A percentile compares a stretch with the other conserved stretches of the same genome.
Conservation (phyloP, 306 rosid genomes). For the Rosa multiflora region DNA sequence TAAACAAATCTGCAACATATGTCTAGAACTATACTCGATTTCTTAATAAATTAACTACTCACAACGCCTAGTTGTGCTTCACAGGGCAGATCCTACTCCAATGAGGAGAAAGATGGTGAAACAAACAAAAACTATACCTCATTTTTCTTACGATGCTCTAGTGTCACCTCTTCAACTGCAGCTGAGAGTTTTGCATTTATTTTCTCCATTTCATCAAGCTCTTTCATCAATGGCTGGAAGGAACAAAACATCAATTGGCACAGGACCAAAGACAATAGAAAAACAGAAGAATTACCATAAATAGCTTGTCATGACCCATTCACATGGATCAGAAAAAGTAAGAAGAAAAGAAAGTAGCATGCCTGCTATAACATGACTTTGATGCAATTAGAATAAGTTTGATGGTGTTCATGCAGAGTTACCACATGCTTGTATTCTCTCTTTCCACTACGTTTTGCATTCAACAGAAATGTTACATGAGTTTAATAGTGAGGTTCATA, state of each 20-base stretch:
- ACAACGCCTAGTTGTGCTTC: not conserved
- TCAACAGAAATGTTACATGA: conserved; percentile 6
- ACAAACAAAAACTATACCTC: conserved; percentile 49
- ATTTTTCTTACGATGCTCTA: conserved; percentile 90
- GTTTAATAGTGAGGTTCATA: conserved; percentile 30
- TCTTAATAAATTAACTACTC: not conserved
- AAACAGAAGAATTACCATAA: conserved; percentile 14
- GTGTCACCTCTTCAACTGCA: conserved; percentile 93
- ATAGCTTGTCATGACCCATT: not conserved
- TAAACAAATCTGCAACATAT: not conserved
- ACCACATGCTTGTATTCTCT: not conserved
- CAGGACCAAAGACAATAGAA: conserved; percentile 18
- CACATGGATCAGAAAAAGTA: not conserved
- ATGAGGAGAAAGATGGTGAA: not conserved
- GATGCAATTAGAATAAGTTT: not conserved
- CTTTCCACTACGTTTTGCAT: not conserved
- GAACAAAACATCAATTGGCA: conserved; percentile 15
- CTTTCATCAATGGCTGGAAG: conserved; percentile 86
- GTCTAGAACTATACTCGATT: not conserved
- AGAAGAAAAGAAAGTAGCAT: not conserved
- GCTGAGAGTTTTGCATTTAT: conserved; percentile 80
- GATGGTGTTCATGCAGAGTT: not conserved
- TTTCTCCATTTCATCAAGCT: conserved; percentile 99
- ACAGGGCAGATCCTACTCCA: not conserved
- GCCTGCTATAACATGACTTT: conserved; percentile 11